Evolutionary conservation across 306 rosid species (phyloP), one percentile per base, ranked within the genome.

Genomic region (Rubus idaeus): DNA sequence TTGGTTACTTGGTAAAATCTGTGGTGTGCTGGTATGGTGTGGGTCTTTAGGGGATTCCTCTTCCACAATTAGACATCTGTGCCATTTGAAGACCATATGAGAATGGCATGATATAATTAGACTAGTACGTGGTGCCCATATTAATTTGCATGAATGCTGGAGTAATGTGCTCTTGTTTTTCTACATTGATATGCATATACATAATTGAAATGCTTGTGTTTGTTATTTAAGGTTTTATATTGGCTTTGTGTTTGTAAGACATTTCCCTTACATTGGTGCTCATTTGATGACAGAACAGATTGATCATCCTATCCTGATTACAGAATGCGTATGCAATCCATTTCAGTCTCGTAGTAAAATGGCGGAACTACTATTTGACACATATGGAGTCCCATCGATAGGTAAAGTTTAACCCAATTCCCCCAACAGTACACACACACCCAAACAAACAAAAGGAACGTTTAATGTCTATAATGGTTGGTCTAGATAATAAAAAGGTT

Each of bases 301-400:
- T 78, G 93, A 96, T 86, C 98, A 96, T 80, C 97, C 99, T 55
- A 81, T 92, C 82, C 89, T 96, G 88, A 88, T 96, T 68, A 96
- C 99, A 75, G 97, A 96, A 85, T 96, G 99, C 37, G 89, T 84
- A 10, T 87, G 98, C 94, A 96, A 96, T 83, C 97, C 99, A 57
- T 84, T 92, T 78, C 97, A 96, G 35, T 96, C 98, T 78, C 97
- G 99, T 39, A 85, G 93, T 88, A 92, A 92, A 88, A 96, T 96
- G 99, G 97, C 88, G 46, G 99, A 96, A 78, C 98, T 96, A 81
- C 90, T 92, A 68, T 96, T 96, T 83, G 98, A 96, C 87, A 92
- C 99, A 42, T 95, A 92, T 75, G 99, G 99, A 78, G 96, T 91
- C 85, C 99, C 97, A 73, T 92, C 94, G 16, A 70, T 92, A 88